Percentiles rank a stretch among this genome's conserved stretches.
Evolutionary conservation across 306 rosid species (phyloP).

Genomic region (Dicorynia guianensis): DNA sequence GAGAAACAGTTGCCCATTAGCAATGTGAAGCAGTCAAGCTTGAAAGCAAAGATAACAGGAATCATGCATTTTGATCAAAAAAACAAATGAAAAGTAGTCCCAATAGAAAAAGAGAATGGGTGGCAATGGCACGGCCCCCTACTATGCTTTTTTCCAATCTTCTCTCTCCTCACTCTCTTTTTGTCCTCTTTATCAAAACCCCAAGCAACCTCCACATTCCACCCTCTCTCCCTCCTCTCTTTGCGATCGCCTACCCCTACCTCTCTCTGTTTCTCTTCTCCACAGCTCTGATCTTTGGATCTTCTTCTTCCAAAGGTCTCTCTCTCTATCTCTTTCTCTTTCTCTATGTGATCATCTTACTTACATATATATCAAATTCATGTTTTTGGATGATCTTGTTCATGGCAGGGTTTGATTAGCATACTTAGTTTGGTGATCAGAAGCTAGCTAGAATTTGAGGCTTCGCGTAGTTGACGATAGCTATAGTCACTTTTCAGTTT

Average conservation of each 20-base stretch:
- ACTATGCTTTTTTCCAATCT: conserved; percentile 13
- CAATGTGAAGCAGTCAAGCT: conserved; percentile 37
- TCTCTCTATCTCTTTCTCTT: conserved; percentile 26
- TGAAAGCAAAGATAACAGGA: conserved; percentile 61
- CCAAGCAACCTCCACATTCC: conserved; percentile 66
- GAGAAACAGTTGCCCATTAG: not conserved
- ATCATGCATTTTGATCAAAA: conserved; percentile 49
- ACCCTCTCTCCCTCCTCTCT: conserved; percentile 29
- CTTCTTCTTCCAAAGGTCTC: conserved; percentile 62
- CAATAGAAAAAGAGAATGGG: conserved; percentile 38
- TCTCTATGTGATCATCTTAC: not conserved
- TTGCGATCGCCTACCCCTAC: conserved; percentile 2
- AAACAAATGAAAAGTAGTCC: conserved; percentile 58
- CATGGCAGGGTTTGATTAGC: conserved; percentile 30
- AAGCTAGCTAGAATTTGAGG: conserved; percentile 13
- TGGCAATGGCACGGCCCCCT: conserved; percentile 41
- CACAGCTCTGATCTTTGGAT: conserved; percentile 48
- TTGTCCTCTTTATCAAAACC: conserved; percentile 82
- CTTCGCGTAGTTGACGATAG: not conserved
- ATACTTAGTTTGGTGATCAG: not conserved
- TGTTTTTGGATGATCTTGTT: not conserved
- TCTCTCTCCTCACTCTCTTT: conserved; percentile 52
- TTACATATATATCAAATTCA: not conserved
- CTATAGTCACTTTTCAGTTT: not conserved
- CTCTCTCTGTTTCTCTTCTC: conserved; percentile 34